Evolutionary conservation across 352 stramenopile species (phyloP).

Genomic region (Phytophthora syringae): DNA sequence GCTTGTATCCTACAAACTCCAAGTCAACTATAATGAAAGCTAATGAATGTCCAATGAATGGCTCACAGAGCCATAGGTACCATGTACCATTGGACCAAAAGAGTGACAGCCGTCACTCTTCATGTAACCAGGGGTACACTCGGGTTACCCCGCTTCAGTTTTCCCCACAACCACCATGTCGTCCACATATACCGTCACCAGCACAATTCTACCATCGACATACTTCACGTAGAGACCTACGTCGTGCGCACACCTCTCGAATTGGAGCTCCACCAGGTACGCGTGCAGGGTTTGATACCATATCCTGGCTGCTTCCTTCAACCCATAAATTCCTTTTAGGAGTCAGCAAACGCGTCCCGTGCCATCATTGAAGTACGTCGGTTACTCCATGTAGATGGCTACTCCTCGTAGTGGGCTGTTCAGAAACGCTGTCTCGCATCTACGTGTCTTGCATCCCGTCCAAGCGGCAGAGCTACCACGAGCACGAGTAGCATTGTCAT

Average conservation of each 20-base stretch:
- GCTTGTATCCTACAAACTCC: no score
- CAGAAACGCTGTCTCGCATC: conserved; percentile 8
- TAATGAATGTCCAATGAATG: no score
- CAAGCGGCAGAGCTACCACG: neutral
- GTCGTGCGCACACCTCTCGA: neutral
- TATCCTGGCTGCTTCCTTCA: neutral
- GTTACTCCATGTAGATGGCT: conserved; percentile 2
- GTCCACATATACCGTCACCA: neutral
- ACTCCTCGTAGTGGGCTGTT: neutral
- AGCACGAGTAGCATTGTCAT: neutral
- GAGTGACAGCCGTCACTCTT: no score
- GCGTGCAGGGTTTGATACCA: neutral
- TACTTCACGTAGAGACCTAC: neutral
- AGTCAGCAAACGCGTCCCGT: neutral
- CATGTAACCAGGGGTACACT: no score
- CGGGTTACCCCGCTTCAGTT: no score
- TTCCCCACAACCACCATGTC: no score
- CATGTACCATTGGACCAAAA: no score
- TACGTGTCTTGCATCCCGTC: neutral
- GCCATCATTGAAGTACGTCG: neutral
- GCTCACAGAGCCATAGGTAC: no score
- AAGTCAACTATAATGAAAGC: no score
- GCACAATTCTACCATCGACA: neutral
- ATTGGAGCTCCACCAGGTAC: neutral
- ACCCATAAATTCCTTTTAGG: neutral